Base-by-base conservation (phyloP, 805 yeast species). In the Wickerhamomyces rabaulensis region DNA sequence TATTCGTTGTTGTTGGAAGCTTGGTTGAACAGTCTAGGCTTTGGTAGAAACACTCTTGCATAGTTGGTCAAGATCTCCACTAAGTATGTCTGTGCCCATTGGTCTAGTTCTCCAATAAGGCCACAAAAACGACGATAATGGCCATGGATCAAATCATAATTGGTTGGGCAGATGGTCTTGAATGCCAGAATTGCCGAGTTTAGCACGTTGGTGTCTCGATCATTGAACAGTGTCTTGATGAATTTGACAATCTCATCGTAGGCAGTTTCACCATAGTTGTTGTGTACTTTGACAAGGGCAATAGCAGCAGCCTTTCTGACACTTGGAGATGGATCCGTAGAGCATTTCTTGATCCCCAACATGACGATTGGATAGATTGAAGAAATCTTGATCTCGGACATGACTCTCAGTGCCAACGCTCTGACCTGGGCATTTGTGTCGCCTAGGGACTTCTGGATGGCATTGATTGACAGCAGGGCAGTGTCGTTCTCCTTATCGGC, bases 391-490 rank as follows among this genome's bases (percentile, higher is more conserved):
- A 94, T 83, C n/a, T 92, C 91, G 2, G 94, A 80, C 57, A 94
- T 74, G 13, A 90, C 82, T 45, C 91, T 74, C 39, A 94, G 76
- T 0, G 95, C 84, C 46, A 87, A 69, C 2, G 91, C 77, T 52
- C 98, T 71, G 16, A 75, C 70, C 10, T 78, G 74, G 2, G 95
- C 84, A 50, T 75, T 76, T 53, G 80, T 79, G 55, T 89, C 96
- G 9, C 75, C 70, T 25, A 92, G 66, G 1, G 88, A 75, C 64
- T 87, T 89, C 63, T 94, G 99, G 42, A 94, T 86, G 1, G 97
- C 87, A 64, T 94, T 94, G 53, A 94, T 87, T 1, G 96, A 81
- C 40, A 94, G 71, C 19, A 94, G 73, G 2, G 98, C 94, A n/a
- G 87, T 76, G 62, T 91, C 96, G 9, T 94, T 96, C 54, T 88